Base-by-base conservation (phyloP, 2,329 filamentous ascomycete species). In the Fusarium camptoceras region DNA sequence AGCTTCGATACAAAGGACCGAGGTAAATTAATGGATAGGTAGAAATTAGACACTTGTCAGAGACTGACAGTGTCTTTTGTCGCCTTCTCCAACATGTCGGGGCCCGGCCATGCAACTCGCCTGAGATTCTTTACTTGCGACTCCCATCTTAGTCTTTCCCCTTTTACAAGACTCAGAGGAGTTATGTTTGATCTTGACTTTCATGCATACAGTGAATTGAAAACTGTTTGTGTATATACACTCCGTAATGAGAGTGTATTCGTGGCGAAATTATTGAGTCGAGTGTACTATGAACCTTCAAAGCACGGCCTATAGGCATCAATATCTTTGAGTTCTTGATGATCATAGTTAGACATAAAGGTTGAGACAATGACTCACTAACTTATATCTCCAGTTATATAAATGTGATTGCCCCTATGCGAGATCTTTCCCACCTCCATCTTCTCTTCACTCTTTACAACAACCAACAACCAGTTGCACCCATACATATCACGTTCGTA, bases 1-100 rank as follows among this genome's bases (percentile, higher is more conserved):
- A 37, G 18, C 34, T n/a, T 4, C 18, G 6, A n/a, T n/a, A 12
- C 3, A 5, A 37, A 12, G 1, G 0, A 4, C 0, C 4, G 10
- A 12, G 2, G 10, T 2, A 37, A 11, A 0, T n/a, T 37, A 7
- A 37, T 37, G 6, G 18, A 37, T 0, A 37, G 6, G 7, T 18
- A n/a, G 6, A 7, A 11, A 37, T 37, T 6, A 7, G 10, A 4
- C 34, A n/a, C 18, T 37, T 37, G 9, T 37, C 16, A 18, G 31
- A 37, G 31, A 18, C 16, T 37, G 16, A 37, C 16, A 37, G 16
- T 37, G 16, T 37, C 18, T 18, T 6, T 37, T 18, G 5, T 37
- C 31, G 31, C 31, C 31, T 37, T 37, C 16, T 37, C 16, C 5
- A 37, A 10, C 9, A 18, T 37, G 9, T 1, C 31, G 16, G 11